Percentiles rank a stretch among this genome's conserved stretches.
Conservation (phyloP, 2,329 filamentous ascomycete genomes). For the Ilyonectria mors-panacis region DNA sequence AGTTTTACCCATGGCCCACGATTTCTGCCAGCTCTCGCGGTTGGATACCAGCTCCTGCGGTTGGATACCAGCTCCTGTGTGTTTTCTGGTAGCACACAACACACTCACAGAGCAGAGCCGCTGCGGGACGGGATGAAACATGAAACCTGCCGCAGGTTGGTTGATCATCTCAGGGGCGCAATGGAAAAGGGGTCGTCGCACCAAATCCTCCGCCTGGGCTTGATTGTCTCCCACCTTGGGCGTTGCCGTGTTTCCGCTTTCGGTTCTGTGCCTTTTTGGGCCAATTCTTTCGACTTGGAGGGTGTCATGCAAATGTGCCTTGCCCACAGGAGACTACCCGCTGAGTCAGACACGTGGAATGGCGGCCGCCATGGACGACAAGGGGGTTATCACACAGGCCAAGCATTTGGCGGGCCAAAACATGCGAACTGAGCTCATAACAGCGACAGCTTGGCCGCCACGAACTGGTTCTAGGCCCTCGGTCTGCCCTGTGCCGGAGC, state of each 20-base stretch:
- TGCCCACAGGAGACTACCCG: neutral
- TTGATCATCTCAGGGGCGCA: conserved; percentile 15
- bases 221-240: conserved; percentile 19
- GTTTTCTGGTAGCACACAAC: neutral
- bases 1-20: neutral
- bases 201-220: conserved; percentile 25
- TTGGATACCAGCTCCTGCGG: too few species aligned
- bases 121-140: conserved; percentile 37
- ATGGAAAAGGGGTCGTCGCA: conserved; percentile 1
- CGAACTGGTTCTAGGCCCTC: neutral
- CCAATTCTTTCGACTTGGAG: neutral
- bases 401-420: neutral
- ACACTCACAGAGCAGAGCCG: neutral
- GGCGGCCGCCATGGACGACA: conserved; percentile 11
- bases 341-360: conserved; percentile 32
- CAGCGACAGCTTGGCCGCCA: conserved; percentile 8
- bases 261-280: conserved; percentile 9
- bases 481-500: neutral
- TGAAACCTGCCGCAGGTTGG: conserved; percentile 34
- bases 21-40: neutral
- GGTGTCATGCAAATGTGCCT: conserved; percentile 5
- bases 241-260: neutral
- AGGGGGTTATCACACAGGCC: conserved; percentile 5
- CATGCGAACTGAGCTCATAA: neutral
- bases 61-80: neutral